phyloP scores from a whole-genome alignment of 2,329 filamentous ascomycete genomes.

The Aspergillus arachidicola region DNA sequence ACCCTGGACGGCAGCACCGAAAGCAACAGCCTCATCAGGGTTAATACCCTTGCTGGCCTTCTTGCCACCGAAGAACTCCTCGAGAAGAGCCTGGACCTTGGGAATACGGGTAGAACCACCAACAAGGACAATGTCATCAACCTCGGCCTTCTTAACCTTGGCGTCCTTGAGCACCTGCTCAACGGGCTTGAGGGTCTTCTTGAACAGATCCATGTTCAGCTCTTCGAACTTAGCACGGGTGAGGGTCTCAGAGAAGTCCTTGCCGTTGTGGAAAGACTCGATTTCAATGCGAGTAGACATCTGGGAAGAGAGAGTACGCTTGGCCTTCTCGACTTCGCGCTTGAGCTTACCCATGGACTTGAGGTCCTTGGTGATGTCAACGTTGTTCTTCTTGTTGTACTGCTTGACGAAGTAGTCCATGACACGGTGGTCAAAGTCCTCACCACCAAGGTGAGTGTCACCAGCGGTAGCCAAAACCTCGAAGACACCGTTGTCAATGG shows the following conservation, averaged over 20 bases:
- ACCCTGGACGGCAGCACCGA: slow-evolving; percentile 94
- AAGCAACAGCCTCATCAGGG: slow-evolving; percentile 98
- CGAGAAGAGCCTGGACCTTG: slow-evolving; percentile 91
- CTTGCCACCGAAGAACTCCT: slow-evolving; percentile 95
- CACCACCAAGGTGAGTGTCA: slow-evolving; percentile 97
- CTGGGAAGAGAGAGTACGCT: slow-evolving; percentile 94
- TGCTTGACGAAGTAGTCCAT: slow-evolving; percentile 95
- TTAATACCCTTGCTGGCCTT: slow-evolving; percentile 99
- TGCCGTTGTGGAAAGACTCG: slow-evolving; percentile 93
- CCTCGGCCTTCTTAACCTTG: slow-evolving; percentile 92
- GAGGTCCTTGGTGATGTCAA: slow-evolving; percentile 89
- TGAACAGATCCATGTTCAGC: slow-evolving; percentile 98
- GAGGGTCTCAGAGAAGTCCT: slow-evolving; percentile 97
- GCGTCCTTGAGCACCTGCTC: slow-evolving; percentile 98
- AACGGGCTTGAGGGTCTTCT: slow-evolving; percentile 98
- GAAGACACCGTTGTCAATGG: slow-evolving; percentile 89
- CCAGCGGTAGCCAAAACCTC: slow-evolving; percentile 92
- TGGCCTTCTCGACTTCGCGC: slow-evolving; percentile 99
- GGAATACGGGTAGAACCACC: slow-evolving; percentile 99
- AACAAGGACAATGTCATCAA: slow-evolving; percentile 95
- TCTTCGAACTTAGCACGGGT: slow-evolving; percentile 99
- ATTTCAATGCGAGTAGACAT: slow-evolving; percentile 95
- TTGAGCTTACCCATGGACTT: slow-evolving; percentile 99
- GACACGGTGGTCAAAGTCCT: slow-evolving; percentile 97
- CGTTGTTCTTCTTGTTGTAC: slow-evolving; percentile 97